Base-by-base conservation (phyloP, 2,329 filamentous ascomycete genomes). In the Claviceps pazoutovae region DNA sequence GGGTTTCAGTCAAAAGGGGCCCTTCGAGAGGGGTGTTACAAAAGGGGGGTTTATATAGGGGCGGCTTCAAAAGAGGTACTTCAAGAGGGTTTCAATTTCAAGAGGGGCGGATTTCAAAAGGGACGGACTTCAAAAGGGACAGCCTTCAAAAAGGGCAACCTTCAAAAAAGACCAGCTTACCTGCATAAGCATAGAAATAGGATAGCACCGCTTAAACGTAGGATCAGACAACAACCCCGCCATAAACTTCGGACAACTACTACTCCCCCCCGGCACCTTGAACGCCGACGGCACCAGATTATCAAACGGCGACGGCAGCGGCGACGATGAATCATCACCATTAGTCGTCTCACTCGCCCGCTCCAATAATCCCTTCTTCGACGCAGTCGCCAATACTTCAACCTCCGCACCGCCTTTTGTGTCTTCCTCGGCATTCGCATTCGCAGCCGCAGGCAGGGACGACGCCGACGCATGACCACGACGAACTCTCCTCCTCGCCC, bases 101-200 rank as follows among this genome's bases (percentile, higher is more conserved):
- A n/a, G 8, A 7, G n/a, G 38, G 7, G 1, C 17, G 2, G 38
- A 9, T 6, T 41, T 41, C 30, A 11, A 34, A 19, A 42, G 19
- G 41, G 17, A 14, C 17, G 11, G 41, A 11, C 9, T 13, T 11
- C 11, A 42, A 16, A 16, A 39, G n/a, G 38, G 7, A 0, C 17
- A 1, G 38, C 2, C 16, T 41, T 41, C 30, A 11, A 34, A 19
- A 21, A 13, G 41, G 17, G 21, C 17, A 19, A 17, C 17, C 9
- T 13, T 11, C 11, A 42, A 42, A 42, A 41, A 42, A 42, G 14
- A 11, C 2, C 5, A 26, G 8, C 37, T 48, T 70, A 87, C 86
- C 72, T 86, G 80, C 9, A 97, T 73, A 57, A 97, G 78, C 60
- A 95, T 74, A 1, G 90, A 95, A 53, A 96, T 74, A 0, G 91